These are phyloP conservation scores for Lenwebbia sp. DNA, from an alignment of 345 rosid genomes.

Conservation along the genomic window DNA sequence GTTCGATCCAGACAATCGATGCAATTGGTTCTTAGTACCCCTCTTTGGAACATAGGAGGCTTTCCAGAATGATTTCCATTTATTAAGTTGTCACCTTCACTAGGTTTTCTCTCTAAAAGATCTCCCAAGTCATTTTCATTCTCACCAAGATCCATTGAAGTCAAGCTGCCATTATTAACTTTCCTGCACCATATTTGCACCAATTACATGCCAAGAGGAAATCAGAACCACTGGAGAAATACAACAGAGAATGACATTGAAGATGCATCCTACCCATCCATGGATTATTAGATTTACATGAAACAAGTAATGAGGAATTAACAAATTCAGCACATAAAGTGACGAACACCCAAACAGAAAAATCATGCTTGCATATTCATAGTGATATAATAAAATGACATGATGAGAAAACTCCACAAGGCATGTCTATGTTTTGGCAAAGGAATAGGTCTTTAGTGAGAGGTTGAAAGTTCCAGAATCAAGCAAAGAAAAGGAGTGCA, in stretches of 20 bases:
- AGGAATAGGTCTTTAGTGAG: neutral
- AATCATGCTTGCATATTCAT: neutral
- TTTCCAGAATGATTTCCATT: constrained; percentile 43
- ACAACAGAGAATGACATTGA: neutral
- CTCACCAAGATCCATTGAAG: constrained; percentile 23
- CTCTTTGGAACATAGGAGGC: constrained; percentile 59
- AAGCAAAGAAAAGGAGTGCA: neutral
- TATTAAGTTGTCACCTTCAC: constrained; percentile 23
- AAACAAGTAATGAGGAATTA: neutral
- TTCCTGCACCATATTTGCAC: constrained; percentile 31
- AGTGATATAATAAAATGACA: neutral
- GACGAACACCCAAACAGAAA: neutral
- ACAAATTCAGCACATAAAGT: neutral
- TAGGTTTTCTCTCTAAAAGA: constrained; percentile 26
- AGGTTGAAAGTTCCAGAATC: neutral
- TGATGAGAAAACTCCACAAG: neutral
- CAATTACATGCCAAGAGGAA: constrained; percentile 4
- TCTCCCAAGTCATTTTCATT: constrained; percentile 34
- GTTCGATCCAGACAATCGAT: constrained; percentile 99
- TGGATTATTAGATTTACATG: neutral
- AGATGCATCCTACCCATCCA: neutral
- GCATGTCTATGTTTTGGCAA: neutral
- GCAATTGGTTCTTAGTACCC: constrained; percentile 95
- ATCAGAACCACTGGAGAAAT: neutral
- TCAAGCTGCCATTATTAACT: constrained; percentile 23